phyloP scores from a whole-genome alignment of 73 alveolate genomes.

The Paramecium octaurelia region DNA sequence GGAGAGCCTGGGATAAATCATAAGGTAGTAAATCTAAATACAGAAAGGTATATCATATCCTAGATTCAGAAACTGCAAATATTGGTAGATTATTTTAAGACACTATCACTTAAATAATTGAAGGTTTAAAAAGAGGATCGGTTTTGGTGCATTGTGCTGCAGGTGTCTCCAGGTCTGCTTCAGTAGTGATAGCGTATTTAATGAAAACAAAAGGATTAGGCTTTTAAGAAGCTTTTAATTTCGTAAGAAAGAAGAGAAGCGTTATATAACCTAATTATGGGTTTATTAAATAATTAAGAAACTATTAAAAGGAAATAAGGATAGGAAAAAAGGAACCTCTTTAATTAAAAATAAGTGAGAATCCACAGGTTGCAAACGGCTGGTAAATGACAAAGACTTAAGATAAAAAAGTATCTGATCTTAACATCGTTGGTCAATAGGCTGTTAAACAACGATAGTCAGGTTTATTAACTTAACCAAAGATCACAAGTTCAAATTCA shows the following conservation, averaged over 20 bases:
- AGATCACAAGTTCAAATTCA: neutral
- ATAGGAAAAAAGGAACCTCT: neutral
- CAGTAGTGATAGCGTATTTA: slow-evolving; percentile 86
- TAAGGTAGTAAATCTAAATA: neutral
- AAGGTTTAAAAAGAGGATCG: slow-evolving; percentile 67
- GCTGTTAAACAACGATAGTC: neutral
- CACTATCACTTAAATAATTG: slow-evolving; percentile 24
- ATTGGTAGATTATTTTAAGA: slow-evolving; percentile 45
- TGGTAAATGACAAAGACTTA: neutral
- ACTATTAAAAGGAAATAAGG: slow-evolving; percentile 71
- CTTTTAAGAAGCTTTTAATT: slow-evolving; percentile 75
- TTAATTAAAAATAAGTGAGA: neutral
- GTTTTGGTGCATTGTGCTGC: slow-evolving; percentile 92
- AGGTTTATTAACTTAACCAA: neutral
- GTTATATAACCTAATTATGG: slow-evolving; percentile 90
- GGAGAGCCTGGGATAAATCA: slow-evolving; percentile 1
- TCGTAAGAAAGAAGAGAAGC: slow-evolving; percentile 81
- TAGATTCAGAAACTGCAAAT: slow-evolving; percentile 43
- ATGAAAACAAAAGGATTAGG: slow-evolving; percentile 82
- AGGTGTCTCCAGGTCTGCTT: slow-evolving; percentile 90
- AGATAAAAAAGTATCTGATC: neutral
- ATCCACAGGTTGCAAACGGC: neutral
- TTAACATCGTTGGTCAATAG: neutral
- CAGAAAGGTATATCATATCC: slow-evolving; percentile 10
- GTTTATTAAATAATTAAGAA: slow-evolving; percentile 76